Base-by-base conservation (phyloP, 352 stramenopile genomes). In the Globisporangium paroecandrum region DNA sequence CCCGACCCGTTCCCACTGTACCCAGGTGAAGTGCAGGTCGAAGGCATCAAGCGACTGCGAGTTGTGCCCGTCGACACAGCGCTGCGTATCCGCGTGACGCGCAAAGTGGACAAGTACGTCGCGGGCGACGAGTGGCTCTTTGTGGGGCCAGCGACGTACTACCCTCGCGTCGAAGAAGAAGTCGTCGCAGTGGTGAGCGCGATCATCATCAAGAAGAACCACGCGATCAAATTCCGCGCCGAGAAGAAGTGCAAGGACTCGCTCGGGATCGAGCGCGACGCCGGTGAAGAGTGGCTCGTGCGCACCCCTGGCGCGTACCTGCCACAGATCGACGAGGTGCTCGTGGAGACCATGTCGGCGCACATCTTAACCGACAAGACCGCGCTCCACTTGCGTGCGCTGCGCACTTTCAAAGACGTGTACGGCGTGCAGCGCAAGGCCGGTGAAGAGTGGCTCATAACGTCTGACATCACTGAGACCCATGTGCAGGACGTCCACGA, bases 401-500 rank as follows among this genome's bases (percentile, higher is more conserved):
- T 85, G 58, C 82, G 82, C 18, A 92, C 83, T 18, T 94, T 94
- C 68, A 89, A 77, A 57, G 86, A 94, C 34, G 73, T 92, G 24
- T 94, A 94, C 57, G 76, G 75, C 27, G 74, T 87, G 34, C 75
- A 89, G 36, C 83, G 86, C 62, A 87, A 87, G 29, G 86, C 86
- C 6, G 86, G 86, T 13, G 86, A 94, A 55, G 86, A 94, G 67
- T 94, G 86, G 86, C 75, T 94, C 41, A 77, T 94, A 54, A 92
- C 83, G 8, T 69, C 83, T 1, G 79, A 90, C 20, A 90, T 84
- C 32, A 72, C 86, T 0, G 86, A 94, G 70, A 91, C 79, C 0
- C 86, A 94, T 59, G 78, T 94, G 2, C 83, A 87, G 56, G 86
- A 94, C 58, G 86, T 94, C 0, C 83, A 94, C 51, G 86, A 94